Percentiles rank a stretch among this genome's conserved stretches.
Evolutionary conservation across 2,329 filamentous ascomycete species (phyloP).

Genomic region (Pseudogymnoascus sp.): DNA sequence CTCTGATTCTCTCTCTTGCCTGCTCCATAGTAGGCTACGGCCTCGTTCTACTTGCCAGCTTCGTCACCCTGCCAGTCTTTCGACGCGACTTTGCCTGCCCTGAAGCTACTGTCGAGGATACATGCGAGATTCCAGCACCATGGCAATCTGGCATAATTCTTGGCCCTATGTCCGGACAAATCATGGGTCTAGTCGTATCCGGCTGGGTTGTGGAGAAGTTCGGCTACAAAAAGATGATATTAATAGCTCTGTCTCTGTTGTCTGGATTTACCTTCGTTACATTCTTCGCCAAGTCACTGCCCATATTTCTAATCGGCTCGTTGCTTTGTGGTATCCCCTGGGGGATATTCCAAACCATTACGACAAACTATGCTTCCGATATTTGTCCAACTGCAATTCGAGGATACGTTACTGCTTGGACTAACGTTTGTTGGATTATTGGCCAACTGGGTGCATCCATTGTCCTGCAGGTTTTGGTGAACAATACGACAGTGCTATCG

Average conservation of each 20-base stretch:
- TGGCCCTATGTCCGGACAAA: conserved; percentile 31
- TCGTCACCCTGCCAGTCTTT: conserved; percentile 32
- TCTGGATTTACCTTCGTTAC: conserved; percentile 5
- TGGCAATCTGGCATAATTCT: conserved; percentile 36
- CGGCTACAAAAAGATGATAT: conserved; percentile 26
- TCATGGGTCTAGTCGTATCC: conserved; percentile 3
- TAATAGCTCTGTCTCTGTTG: not conserved
- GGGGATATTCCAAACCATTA: conserved; percentile 7
- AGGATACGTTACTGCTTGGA: conserved; percentile 6
- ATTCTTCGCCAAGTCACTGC: not conserved
- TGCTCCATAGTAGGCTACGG: conserved; percentile 87
- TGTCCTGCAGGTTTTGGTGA: conserved; percentile 35
- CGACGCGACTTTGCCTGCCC: conserved; percentile 22
- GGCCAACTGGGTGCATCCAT: conserved; percentile 33
- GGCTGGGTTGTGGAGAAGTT: conserved; percentile 21
- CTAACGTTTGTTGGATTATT: conserved; percentile 10
- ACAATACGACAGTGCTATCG: conserved; percentile 34
- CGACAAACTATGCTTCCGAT: conserved; percentile 20
- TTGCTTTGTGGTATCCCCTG: not conserved
- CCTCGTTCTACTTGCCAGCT: conserved; percentile 71
- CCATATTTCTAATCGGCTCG: not conserved
- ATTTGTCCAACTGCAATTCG: conserved; percentile 5
- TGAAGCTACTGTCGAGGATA: conserved; percentile 22
- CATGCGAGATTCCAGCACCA: conserved; percentile 28
- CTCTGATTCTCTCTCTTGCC: conserved; percentile 70